Evolutionary conservation across 169 alveolate genomes (phyloP), one percentile per base, ranked within the genome.

Genomic region (Besnoitia besnoiti): DNA sequence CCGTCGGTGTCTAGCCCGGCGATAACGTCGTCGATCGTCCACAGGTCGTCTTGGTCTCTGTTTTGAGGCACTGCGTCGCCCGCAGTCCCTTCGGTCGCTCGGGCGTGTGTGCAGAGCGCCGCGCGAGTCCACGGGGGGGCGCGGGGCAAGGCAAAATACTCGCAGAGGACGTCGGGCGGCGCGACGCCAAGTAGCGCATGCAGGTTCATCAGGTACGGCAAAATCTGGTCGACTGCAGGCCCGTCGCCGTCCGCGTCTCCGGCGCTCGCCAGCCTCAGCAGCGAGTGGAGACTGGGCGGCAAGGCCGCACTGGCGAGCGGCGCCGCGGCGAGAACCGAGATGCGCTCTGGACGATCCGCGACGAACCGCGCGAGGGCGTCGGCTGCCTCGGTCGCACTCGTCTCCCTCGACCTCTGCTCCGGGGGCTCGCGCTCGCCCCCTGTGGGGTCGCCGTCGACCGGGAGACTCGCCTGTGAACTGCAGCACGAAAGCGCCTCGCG

Each of bases 1-100:
- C 94, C 94, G 27, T 91, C 94, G 10, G 94, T 91, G 91, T 91
- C 94, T n/a, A 91, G 51, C 51, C 94, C 75, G 55, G 87, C 91
- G 37, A 91, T 47, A 21, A 89, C 94, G 47, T 91, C 94, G 44
- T 91, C 85, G 73, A 91, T n/a, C 61, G 37, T 47, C 59, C 94
- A 82, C 35, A 50, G 14, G 55, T 24, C 40, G 35, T 14, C 37
- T 39, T 77, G 59, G 33, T 73, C 46, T 39, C 39, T 7, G 46
- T 73, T 8, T 73, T 19, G 44, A 73, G 46, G 12, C 82, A 42
- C 46, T 42, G 8, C 82, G 19, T 0, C 10, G 1, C 47, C 82
- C 8, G 3, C 82, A 30, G 44, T 10, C 82, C 2, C 82, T 7
- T 73, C 82, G 19, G 39, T 7, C 46, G 40, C 2, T 16, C 67